Evolutionary conservation across 768 basidiomycete species (phyloP), one percentile per base, ranked within the genome.

Genomic region (Chalciporus chontae): DNA sequence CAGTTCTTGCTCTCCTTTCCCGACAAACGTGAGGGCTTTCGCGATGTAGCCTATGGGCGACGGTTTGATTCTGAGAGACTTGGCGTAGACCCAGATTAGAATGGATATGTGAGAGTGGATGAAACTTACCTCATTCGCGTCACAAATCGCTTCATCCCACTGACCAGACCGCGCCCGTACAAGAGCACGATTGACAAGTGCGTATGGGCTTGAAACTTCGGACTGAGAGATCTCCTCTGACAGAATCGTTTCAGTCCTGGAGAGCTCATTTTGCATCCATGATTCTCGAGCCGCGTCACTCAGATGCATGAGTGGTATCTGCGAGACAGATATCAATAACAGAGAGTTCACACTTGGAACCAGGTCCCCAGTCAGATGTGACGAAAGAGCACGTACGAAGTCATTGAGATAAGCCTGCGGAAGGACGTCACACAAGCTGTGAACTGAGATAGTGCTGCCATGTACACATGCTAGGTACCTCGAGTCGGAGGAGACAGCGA

Each of bases 21-120:
- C 45, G 10, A 47, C 41, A 13, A 47, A 42, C 21, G 41, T 42
- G 9, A 47, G 27, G 13, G 51, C 24, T 8, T 43, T 52, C 10
- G 51, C 51, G 27, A 52, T 43, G 14, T 52, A 46, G 1, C 51
- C 51, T 38, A 52, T 52, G 27, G 51, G 41, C 14, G 51, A 52
- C 13, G 31, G 51, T 32, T 47, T 40, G 14, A 39, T 38, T 9
- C 17, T 24, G 41, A 52, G 21, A 3, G 51, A 52, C 51, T 51
- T 40, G 10, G n/a, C 19, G 8, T 23, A 13, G 3, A 13, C 9
- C 9, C 3, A 13, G 29, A 4, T 31, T 10, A 31, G 29, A 9
- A 10, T 21, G 38, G 24, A n/a, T 50, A 55, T 37, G 52, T 18
- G 44, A 59, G 29, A 26, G 29, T 46, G 48, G 53, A 55, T 36